phyloP scores from a whole-genome alignment of 1,139 yeast species.

The Yamadazyma jaroonii region DNA sequence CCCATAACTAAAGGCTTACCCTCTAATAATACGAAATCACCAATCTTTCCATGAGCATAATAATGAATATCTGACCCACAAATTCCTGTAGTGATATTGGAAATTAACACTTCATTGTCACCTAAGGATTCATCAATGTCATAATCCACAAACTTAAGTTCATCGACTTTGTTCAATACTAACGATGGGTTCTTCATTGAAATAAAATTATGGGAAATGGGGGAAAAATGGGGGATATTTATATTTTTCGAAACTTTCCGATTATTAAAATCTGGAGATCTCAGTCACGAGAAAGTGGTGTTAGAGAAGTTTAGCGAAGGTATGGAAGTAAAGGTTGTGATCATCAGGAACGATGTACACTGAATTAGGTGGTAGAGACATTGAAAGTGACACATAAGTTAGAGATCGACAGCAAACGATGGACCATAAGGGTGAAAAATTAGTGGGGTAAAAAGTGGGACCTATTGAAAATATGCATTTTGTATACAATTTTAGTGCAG shows the following conservation, averaged over 20 bases:
- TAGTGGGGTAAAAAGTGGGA: neutral
- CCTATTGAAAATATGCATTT: too few relatives aligned
- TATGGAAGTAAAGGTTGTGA: too few relatives aligned
- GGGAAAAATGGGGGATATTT: constrained; percentile 3
- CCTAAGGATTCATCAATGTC: constrained; percentile 61
- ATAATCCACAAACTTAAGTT: constrained; percentile 62
- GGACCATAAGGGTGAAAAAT: too few relatives aligned
- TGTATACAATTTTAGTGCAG: too few relatives aligned
- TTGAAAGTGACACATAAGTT: too few relatives aligned
- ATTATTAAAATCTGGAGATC: constrained; percentile 4
- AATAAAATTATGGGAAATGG: constrained; percentile 8
- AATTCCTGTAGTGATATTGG: constrained; percentile 75
- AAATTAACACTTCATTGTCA: constrained; percentile 70
- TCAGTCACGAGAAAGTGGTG: too few relatives aligned
- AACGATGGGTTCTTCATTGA: constrained; percentile 55
- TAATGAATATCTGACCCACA: constrained; percentile 90
- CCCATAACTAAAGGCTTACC: constrained; percentile 71
- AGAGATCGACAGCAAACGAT: too few relatives aligned
- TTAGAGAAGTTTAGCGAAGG: too few relatives aligned
- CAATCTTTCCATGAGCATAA: constrained; percentile 76
- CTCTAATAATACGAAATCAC: constrained; percentile 56
- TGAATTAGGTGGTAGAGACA: too few relatives aligned
- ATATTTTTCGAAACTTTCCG: constrained; percentile 6
- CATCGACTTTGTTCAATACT: constrained; percentile 62
- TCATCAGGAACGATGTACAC: too few relatives aligned